Base-by-base conservation (phyloP, 305 asterid species). In the Fraxinus angustifolia region DNA sequence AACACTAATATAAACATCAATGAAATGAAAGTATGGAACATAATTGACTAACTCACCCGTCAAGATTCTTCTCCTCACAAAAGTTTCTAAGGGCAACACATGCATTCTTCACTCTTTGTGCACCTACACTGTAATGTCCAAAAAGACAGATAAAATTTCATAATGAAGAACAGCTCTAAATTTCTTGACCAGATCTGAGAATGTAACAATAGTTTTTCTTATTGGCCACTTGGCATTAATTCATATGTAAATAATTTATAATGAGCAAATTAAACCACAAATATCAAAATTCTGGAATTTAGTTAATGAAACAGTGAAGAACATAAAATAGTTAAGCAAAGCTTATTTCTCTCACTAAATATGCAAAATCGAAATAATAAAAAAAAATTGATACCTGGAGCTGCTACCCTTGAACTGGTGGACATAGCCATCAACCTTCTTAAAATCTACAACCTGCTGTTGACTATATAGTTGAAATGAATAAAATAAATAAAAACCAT, bases 391-490 rank as follows among this genome's bases (percentile, higher is more conserved):
- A 81, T 79, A 92, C 95, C 93, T 91, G 56, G 97, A 91, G 84
- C 97, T 92, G 90, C 95, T 91, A 77, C 97, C 95, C 87, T 92
- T 92, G 86, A 92, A 87, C 87, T 91, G 94, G 65, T 91, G 97
- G 81, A 91, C 92, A 89, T 92, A 92, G 7, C 90, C 91, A 89
- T 91, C 97, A 86, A 91, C 89, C 89, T 90, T 91, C 90, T 92
- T 88, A 83, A 86, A 91, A 86, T 92, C 97, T 34, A 92, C 97
- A 83, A 90, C 81, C 77, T 82, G 92, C 85, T 91, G 93, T 77
- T 91, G 91, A 71, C 94, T 92, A 74, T 33, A 86, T 26, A 78
- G 85, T 75, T 28, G 0, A 82, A 80, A 77, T 67, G 40, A 14
- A 79, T 30, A 81, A 7, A 35, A 60, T 8, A 73, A 65, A 50